A percentile compares a stretch with the other conserved stretches of the same genome.
These are phyloP conservation scores for Dionaea muscipula DNA, from an alignment of 179 eudicot species.

Conservation along the genomic window DNA sequence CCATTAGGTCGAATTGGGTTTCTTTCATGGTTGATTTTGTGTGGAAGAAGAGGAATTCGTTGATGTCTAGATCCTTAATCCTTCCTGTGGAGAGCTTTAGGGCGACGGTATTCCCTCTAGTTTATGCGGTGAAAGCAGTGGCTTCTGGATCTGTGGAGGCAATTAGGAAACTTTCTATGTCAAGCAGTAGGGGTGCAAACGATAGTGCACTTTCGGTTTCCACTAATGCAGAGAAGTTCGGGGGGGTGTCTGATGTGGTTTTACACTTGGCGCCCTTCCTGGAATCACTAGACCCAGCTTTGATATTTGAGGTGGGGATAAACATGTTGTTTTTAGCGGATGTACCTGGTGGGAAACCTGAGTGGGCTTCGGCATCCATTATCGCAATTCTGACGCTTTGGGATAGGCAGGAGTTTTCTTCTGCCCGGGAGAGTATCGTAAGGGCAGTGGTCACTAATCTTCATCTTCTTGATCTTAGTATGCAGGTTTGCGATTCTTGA, in stretches of 20 bases:
- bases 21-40: constrained; percentile 76
- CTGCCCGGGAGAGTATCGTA: constrained; percentile 89
- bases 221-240: constrained; percentile 69
- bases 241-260: constrained; percentile 89
- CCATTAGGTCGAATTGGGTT: constrained; percentile 79
- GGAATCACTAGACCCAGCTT: constrained; percentile 64
- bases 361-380: constrained; percentile 86
- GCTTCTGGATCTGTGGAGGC: constrained; percentile 76
- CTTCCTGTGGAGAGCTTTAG: constrained; percentile 63
- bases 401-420: constrained; percentile 95
- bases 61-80: constrained; percentile 59
- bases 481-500: constrained; percentile 49
- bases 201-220: constrained; percentile 20
- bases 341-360: constrained; percentile 97
- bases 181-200: constrained; percentile 17
- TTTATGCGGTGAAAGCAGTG: constrained; percentile 81
- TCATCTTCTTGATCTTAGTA: constrained; percentile 89
- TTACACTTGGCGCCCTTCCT: constrained; percentile 73
- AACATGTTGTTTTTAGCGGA: constrained; percentile 93
- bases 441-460: constrained; percentile 85
- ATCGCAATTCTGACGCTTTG: constrained; percentile 87
- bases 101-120: constrained; percentile 61
- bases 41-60: constrained; percentile 62
- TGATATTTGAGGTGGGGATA: constrained; percentile 85
- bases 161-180: constrained; percentile 56